A percentile compares a stretch with the other conserved stretches of the same genome.
phyloP scores from a whole-genome alignment of 148 eudicot species.

The Vaccinium corymbosum region DNA sequence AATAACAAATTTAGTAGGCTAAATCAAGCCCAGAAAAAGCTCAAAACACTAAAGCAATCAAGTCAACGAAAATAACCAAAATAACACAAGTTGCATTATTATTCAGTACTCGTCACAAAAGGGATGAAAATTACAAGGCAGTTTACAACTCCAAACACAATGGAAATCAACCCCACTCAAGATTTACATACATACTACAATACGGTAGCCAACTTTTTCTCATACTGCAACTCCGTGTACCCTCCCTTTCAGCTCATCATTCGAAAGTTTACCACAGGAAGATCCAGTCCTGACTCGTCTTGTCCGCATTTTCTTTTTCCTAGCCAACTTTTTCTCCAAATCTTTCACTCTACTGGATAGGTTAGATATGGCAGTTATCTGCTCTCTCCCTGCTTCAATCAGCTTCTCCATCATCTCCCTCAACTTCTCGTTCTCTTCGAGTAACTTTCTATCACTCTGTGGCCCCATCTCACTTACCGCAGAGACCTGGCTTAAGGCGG shows the following conservation, averaged over 20 bases:
- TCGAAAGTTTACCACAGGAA: conserved; percentile 13
- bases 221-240: conserved; percentile 19
- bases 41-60: no score
- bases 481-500: background rate
- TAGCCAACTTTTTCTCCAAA: conserved; percentile 53
- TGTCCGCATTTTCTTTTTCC: conserved; percentile 35
- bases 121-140: background rate
- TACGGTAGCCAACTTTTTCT: background rate
- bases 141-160: background rate
- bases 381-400: conserved; percentile 55
- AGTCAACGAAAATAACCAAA: no score
- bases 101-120: no score
- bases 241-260: conserved; percentile 14
- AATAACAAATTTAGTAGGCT: background rate
- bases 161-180: background rate
- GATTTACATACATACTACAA: background rate
- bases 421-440: conserved; percentile 58
- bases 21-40: background rate
- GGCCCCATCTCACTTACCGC: background rate
- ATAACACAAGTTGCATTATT: background rate
- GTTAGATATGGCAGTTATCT: conserved; percentile 45
- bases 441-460: conserved; percentile 25
- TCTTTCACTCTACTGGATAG: conserved; percentile 53
- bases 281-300: conserved; percentile 24
- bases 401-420: conserved; percentile 53